phyloP scores from a whole-genome alignment of 768 basidiomycete genomes.

The Tephrocybe sp. region DNA sequence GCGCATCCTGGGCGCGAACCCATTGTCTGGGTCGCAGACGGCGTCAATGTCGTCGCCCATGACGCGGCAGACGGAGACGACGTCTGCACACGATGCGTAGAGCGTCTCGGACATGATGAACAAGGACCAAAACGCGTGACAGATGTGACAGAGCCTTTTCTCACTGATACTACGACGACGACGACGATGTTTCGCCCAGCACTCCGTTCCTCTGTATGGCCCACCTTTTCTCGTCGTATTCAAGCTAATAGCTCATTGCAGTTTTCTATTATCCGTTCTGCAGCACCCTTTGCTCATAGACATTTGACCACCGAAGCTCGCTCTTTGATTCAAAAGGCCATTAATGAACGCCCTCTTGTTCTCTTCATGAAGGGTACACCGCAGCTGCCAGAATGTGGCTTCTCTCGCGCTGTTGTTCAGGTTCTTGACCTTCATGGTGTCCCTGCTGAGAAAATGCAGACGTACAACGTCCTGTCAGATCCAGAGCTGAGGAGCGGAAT shows the following conservation, averaged over 20 bases:
- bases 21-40: background rate
- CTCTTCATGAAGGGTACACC: constrained; percentile 99
- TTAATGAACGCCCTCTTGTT: constrained; percentile 77
- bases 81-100: constrained; percentile 3
- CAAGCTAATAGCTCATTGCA: constrained; percentile 4
- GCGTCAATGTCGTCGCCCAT: background rate
- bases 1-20: constrained; percentile 6
- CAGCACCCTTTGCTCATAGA: constrained; percentile 27
- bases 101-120: background rate
- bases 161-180: too few species aligned
- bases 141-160: background rate
- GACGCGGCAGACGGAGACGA: constrained; percentile 3
- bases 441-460: constrained; percentile 74
- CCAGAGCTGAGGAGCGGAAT: constrained; percentile 78
- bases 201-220: constrained; percentile 42
- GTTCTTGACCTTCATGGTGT: constrained; percentile 86
- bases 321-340: constrained; percentile 65
- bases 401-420: constrained; percentile 92
- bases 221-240: constrained; percentile 1
- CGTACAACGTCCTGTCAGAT: constrained; percentile 90
- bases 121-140: background rate
- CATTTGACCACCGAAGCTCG: constrained; percentile 64
- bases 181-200: constrained; percentile 41
- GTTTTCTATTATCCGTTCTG: constrained; percentile 30
- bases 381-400: constrained; percentile 84